Percentiles rank a stretch among this genome's conserved stretches.
phyloP scores from a whole-genome alignment of 108 stramenopile genomes.

The Cyclotella sp. region DNA sequence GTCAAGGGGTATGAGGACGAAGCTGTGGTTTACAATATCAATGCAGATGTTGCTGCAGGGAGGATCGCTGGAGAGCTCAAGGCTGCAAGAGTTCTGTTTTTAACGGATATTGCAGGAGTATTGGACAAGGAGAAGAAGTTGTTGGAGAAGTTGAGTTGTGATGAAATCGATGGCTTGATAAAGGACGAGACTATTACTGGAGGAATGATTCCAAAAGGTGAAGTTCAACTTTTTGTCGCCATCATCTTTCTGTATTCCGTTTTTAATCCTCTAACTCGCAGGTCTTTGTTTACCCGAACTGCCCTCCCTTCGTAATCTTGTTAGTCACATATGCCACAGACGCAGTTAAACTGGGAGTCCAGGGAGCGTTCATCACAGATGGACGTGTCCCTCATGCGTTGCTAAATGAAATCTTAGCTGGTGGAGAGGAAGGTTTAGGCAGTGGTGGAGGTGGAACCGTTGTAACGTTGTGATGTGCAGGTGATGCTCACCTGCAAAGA shows the following conservation, averaged over 20 bases:
- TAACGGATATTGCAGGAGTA: slow-evolving; percentile 97
- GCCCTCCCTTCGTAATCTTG: background rate
- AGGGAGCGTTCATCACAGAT: slow-evolving; percentile 88
- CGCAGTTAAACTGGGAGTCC: slow-evolving; percentile 83
- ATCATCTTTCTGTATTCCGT: background rate
- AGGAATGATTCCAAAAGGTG: slow-evolving; percentile 97
- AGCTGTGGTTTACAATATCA: slow-evolving; percentile 91
- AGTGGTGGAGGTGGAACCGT: slow-evolving; percentile 60
- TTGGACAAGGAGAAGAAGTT: slow-evolving; percentile 92
- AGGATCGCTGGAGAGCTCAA: slow-evolving; percentile 91
- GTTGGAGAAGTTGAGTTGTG: slow-evolving; percentile 64
- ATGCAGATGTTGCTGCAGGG: slow-evolving; percentile 98
- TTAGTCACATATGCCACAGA: slow-evolving; percentile 76
- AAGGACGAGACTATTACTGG: slow-evolving; percentile 94
- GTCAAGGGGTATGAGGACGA: slow-evolving; percentile 69
- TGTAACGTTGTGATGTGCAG: slow-evolving; percentile 42
- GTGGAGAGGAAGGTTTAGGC: slow-evolving; percentile 53
- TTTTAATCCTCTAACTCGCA: background rate
- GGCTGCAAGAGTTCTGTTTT: slow-evolving; percentile 89
- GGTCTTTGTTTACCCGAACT: background rate
- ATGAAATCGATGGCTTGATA: slow-evolving; percentile 81
- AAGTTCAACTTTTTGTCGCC: slow-evolving; percentile 13
- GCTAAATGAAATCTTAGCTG: slow-evolving; percentile 80
- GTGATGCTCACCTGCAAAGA: no score
- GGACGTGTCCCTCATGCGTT: slow-evolving; percentile 90